These are phyloP conservation scores for Leptodermis oblonga DNA, from an alignment of 257 asterid genomes.

Conservation along the genomic window DNA sequence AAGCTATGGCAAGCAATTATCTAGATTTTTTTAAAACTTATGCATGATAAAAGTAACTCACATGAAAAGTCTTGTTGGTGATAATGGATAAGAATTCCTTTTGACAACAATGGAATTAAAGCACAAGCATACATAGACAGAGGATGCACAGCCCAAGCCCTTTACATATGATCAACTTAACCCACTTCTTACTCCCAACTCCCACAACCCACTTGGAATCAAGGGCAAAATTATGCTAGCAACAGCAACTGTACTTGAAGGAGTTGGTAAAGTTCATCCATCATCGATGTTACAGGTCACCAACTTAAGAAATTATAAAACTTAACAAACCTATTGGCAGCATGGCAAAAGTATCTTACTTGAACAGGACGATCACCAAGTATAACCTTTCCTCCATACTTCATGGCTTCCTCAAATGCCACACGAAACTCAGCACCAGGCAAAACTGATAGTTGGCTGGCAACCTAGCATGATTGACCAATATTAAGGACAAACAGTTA, in stretches of 20 bases:
- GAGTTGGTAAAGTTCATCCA: neutral
- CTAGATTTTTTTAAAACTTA: neutral
- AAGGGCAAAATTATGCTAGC: constrained; percentile 4
- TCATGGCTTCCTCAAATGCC: constrained; percentile 91
- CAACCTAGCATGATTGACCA: constrained; percentile 48
- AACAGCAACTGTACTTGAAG: neutral
- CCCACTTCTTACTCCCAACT: neutral
- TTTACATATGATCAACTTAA: neutral
- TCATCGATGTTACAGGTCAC: neutral
- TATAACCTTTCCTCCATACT: constrained; percentile 83
- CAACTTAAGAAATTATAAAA: neutral
- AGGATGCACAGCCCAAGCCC: no score
- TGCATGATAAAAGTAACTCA: neutral
- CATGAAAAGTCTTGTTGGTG: neutral
- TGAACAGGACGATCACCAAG: constrained; percentile 94
- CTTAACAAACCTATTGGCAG: neutral
- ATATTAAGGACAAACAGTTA: constrained; percentile 13
- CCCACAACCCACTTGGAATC: neutral
- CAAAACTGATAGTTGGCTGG: constrained; percentile 76
- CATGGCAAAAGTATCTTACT: constrained; percentile 36
- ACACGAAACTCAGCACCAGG: constrained; percentile 98
- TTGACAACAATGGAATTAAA: neutral
- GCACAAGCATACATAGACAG: neutral
- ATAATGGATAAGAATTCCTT: neutral
- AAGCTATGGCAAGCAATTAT: neutral